Conservation (phyloP, 2,329 filamentous ascomycete genomes). For the Arachnopeziza araneosa region DNA sequence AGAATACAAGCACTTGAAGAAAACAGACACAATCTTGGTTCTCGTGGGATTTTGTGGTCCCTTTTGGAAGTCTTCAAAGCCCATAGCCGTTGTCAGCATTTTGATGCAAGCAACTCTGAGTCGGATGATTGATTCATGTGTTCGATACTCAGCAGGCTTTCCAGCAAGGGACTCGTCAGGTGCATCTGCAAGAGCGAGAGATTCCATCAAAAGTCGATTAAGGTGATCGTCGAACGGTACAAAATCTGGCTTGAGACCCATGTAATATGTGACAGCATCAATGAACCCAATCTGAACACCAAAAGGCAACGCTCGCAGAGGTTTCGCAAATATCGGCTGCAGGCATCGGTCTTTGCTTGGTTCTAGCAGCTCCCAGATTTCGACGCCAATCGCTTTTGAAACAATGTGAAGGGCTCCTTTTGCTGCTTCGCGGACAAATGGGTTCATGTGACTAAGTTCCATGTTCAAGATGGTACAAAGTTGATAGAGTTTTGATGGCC, state of each 20-base stretch:
- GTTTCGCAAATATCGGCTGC: slow-evolving; percentile 92
- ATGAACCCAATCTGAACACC: slow-evolving; percentile 96
- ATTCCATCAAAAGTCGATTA: slow-evolving; percentile 87
- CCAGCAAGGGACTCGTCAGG: slow-evolving; percentile 87
- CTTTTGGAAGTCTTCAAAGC: slow-evolving; percentile 84
- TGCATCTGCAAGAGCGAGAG: slow-evolving; percentile 86
- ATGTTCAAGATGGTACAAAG: slow-evolving; percentile 81
- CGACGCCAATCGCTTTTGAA: slow-evolving; percentile 67
- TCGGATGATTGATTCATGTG: slow-evolving; percentile 90
- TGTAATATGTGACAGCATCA: slow-evolving; percentile 92
- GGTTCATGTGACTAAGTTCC: slow-evolving; percentile 93
- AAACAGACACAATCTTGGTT: slow-evolving; percentile 79
- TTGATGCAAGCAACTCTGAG: slow-evolving; percentile 90
- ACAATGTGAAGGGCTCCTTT: slow-evolving; percentile 76
- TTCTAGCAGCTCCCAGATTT: slow-evolving; percentile 82
- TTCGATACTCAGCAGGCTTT: slow-evolving; percentile 91
- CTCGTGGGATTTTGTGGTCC: slow-evolving; percentile 61
- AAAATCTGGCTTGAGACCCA: slow-evolving; percentile 83
- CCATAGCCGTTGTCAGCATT: slow-evolving; percentile 87
- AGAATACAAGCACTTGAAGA: slow-evolving; percentile 96
- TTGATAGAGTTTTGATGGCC: slow-evolving; percentile 61
- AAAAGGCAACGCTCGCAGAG: slow-evolving; percentile 86
- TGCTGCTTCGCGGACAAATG: slow-evolving; percentile 83
- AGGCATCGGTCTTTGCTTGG: slow-evolving; percentile 87
- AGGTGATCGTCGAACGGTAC: slow-evolving; percentile 88